Percentiles rank a stretch among this genome's conserved stretches.
Conservation (phyloP, 2,329 filamentous ascomycete species). For the Chaetomium olivaceum region DNA sequence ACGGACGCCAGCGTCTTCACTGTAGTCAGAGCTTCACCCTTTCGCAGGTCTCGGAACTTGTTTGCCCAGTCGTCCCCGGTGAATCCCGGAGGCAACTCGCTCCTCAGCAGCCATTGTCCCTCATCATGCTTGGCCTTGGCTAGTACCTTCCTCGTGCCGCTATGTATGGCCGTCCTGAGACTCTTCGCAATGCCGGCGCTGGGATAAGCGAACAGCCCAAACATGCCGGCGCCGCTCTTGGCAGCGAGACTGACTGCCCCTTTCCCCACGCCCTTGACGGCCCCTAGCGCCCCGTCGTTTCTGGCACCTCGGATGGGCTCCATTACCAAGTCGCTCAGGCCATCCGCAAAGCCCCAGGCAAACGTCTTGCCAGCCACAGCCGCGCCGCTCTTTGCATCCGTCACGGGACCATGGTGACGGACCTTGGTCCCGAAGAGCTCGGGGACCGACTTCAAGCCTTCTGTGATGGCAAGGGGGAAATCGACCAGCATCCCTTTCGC, state of each 20-base stretch:
- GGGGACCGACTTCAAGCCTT: not conserved
- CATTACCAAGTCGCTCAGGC: slow-evolving; percentile 9
- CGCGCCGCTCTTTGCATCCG: not conserved
- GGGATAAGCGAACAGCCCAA: slow-evolving; percentile 9
- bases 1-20: too few species aligned
- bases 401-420: not conserved
- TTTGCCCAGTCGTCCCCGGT: not conserved
- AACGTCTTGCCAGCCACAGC: slow-evolving; percentile 1
- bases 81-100: not conserved
- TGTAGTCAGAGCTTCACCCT: too few species aligned
- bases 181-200: slow-evolving; percentile 7
- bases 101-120: slow-evolving; percentile 1
- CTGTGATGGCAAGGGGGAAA: not conserved
- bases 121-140: slow-evolving; percentile 5
- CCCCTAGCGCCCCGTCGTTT: not conserved
- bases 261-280: slow-evolving; percentile 2
- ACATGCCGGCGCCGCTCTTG: slow-evolving; percentile 13
- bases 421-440: not conserved
- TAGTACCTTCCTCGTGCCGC: slow-evolving; percentile 5
- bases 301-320: slow-evolving; percentile 5
- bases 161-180: not conserved
- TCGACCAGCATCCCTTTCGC: slow-evolving; percentile 9
- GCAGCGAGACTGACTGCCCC: slow-evolving; percentile 3
- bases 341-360: slow-evolving; percentile 1
- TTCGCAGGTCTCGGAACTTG: not conserved